These are phyloP conservation scores for Jimgerdemannia lactiflua DNA, from an alignment of 192 early-diverging fungal genomes.

Conservation along the genomic window DNA sequence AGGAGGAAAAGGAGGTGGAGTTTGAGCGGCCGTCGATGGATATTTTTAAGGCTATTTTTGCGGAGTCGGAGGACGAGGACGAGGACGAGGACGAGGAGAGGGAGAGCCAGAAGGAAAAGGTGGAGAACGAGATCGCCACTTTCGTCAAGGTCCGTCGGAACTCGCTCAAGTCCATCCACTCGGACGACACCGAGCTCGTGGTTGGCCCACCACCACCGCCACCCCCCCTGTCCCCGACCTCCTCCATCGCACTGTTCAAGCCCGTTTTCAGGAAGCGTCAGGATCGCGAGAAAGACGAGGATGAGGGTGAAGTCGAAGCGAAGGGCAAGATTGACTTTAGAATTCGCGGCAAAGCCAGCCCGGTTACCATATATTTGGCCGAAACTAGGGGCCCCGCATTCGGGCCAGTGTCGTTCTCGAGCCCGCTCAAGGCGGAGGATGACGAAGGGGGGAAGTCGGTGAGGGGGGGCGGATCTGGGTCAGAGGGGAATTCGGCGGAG, in stretches of 20 bases:
- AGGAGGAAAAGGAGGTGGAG: constrained; percentile 14
- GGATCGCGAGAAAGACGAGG: background rate
- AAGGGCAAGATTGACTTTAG: background rate
- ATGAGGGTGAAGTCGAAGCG: background rate
- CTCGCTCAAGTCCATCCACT: background rate
- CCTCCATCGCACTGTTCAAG: background rate
- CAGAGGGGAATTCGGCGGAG: background rate
- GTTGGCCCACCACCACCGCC: background rate
- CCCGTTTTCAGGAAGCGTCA: background rate
- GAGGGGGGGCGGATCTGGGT: background rate
- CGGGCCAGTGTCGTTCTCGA: background rate
- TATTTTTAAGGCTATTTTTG: constrained; percentile 85
- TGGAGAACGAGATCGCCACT: background rate
- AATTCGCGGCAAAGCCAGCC: too few species aligned
- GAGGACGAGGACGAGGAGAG: constrained; percentile 54
- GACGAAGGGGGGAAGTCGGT: background rate
- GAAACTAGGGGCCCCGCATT: background rate
- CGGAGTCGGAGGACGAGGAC: constrained; percentile 52
- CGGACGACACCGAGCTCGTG: background rate
- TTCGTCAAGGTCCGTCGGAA: background rate
- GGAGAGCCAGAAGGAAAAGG: constrained; percentile 19
- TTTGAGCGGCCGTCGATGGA: constrained; percentile 75
- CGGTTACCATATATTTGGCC: too few species aligned
- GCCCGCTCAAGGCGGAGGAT: background rate
- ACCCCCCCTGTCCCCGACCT: background rate